A percentile compares a stretch with the other conserved stretches of the same genome.
Evolutionary conservation across 2,329 filamentous ascomycete species (phyloP).

Genomic region (Xylariales sp.): DNA sequence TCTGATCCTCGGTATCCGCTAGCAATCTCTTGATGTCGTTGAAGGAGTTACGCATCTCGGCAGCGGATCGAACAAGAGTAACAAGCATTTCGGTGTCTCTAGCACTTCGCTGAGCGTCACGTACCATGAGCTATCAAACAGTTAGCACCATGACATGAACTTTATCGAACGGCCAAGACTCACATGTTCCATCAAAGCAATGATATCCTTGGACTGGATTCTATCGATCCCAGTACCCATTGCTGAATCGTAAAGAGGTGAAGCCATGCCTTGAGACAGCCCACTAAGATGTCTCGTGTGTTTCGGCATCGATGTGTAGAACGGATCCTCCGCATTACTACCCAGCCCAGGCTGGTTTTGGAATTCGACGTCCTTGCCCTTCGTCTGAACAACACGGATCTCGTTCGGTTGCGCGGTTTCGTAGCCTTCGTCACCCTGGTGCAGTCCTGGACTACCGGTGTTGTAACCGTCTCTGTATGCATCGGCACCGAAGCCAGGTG

Average conservation of each 20-base stretch:
- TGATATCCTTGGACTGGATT: slow-evolving; percentile 94
- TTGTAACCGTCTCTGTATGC: slow-evolving; percentile 42
- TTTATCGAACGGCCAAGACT: too few relatives aligned
- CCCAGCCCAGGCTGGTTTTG: slow-evolving; percentile 47
- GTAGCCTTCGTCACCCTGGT: slow-evolving; percentile 82
- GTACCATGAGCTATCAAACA: slow-evolving; percentile 69
- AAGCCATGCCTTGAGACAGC: slow-evolving; percentile 86
- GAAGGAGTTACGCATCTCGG: slow-evolving; percentile 96
- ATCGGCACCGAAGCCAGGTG: slow-evolving; percentile 30
- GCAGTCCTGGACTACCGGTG: slow-evolving; percentile 53
- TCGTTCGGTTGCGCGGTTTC: slow-evolving; percentile 67
- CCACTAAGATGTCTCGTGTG: slow-evolving; percentile 72
- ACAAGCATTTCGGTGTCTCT: slow-evolving; percentile 95
- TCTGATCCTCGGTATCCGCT: slow-evolving; percentile 80
- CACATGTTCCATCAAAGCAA: slow-evolving; percentile 94
- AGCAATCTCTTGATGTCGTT: slow-evolving; percentile 93
- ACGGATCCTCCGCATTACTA: slow-evolving; percentile 59
- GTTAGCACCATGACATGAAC: too few relatives aligned
- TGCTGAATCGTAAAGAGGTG: slow-evolving; percentile 84
- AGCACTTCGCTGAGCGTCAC: slow-evolving; percentile 92
- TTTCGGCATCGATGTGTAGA: slow-evolving; percentile 47
- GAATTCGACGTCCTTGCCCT: slow-evolving; percentile 54
- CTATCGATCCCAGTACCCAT: slow-evolving; percentile 84
- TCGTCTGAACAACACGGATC: slow-evolving; percentile 46
- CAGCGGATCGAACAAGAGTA: slow-evolving; percentile 85